These are phyloP conservation scores for Fraxinus ornus DNA, from an alignment of 305 asterid genomes.

Conservation along the genomic window DNA sequence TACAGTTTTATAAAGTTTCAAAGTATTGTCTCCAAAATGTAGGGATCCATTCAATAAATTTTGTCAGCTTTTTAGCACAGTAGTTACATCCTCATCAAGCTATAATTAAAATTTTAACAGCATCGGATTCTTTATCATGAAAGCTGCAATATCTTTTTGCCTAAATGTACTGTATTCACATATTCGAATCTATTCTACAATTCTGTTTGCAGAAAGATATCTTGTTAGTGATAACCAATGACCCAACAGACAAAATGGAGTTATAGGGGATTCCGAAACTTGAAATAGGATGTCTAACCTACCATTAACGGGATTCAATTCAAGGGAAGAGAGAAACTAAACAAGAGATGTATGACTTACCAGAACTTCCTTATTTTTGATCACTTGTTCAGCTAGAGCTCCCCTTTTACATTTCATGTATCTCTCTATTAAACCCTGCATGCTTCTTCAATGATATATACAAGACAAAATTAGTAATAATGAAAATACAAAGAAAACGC, in stretches of 20 bases:
- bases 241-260: not conserved
- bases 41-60: constrained; percentile 19
- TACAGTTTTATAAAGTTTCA: no score
- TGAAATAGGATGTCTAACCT: not conserved
- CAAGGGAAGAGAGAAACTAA: not conserved
- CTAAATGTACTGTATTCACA: not conserved
- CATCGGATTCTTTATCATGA: constrained; percentile 45
- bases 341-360: constrained; percentile 28
- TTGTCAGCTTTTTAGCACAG: constrained; percentile 22
- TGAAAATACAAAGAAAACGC: not conserved
- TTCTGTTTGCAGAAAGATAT: not conserved
- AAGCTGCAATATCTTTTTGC: not conserved
- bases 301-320: not conserved
- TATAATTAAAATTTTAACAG: constrained; percentile 21
- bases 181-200: not conserved
- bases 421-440: constrained; percentile 76
- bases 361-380: constrained; percentile 40
- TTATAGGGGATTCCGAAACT: not conserved
- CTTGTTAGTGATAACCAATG: not conserved
- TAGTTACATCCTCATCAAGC: not conserved
- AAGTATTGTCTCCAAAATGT: constrained; percentile 45
- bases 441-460: constrained; percentile 42
- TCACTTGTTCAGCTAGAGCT: constrained; percentile 34
- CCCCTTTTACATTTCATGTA: constrained; percentile 53
- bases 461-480: not conserved